These are phyloP conservation scores for Akanthomyces dipterigenus DNA, from an alignment of 2,329 filamentous ascomycete genomes.

Conservation along the genomic window DNA sequence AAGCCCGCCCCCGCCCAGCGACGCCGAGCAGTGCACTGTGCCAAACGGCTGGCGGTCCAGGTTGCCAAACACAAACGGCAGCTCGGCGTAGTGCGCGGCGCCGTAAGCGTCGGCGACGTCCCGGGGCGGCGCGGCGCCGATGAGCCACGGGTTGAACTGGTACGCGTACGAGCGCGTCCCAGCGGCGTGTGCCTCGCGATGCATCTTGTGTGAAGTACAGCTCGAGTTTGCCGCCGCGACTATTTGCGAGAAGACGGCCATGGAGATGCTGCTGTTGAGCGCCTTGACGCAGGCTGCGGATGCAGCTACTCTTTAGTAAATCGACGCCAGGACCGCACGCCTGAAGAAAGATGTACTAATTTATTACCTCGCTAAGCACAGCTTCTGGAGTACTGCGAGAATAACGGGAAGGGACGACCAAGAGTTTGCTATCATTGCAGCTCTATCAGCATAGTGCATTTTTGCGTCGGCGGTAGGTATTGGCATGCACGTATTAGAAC, in stretches of 20 bases:
- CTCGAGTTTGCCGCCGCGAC: slow-evolving; percentile 12
- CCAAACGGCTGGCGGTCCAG: slow-evolving; percentile 15
- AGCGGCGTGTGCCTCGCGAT: too few relatives aligned
- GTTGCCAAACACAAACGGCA: slow-evolving; percentile 17
- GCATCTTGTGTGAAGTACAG: slow-evolving; percentile 13
- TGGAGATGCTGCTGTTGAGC: neutral
- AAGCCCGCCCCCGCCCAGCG: too few relatives aligned
- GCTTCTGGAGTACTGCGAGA: neutral
- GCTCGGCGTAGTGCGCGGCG: slow-evolving; percentile 14
- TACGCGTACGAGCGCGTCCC: slow-evolving; percentile 15
- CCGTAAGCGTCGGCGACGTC: slow-evolving; percentile 2
- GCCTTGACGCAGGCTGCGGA: neutral
- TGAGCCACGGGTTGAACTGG: slow-evolving; percentile 14
- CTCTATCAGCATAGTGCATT: too few relatives aligned
- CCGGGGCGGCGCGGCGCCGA: slow-evolving; percentile 12
- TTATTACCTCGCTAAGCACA: neutral
- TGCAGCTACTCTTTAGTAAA: neutral
- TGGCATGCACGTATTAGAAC: too few relatives aligned
- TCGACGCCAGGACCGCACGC: neutral
- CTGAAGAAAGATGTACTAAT: neutral
- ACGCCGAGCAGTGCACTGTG: too few relatives aligned
- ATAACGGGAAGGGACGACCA: neutral
- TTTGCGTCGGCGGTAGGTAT: too few relatives aligned
- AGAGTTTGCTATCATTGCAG: neutral
- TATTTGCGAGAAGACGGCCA: slow-evolving; percentile 14